These are phyloP conservation scores for Myochromella boudieri DNA, from an alignment of 768 basidiomycete genomes.

Conservation along the genomic window DNA sequence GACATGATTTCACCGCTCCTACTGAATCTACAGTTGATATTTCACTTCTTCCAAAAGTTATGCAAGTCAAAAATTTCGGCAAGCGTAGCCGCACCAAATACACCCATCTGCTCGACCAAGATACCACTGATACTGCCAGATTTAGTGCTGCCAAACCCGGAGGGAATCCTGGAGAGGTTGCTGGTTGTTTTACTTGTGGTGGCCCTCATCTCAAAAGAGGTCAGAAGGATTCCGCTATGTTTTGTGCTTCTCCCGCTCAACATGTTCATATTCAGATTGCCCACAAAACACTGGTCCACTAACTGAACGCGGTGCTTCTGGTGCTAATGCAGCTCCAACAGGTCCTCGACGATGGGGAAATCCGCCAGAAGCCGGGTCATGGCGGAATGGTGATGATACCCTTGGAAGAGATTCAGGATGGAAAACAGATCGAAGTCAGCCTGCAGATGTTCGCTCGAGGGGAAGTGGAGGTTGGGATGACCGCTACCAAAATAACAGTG, in stretches of 20 bases:
- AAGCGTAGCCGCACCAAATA: conserved; percentile 94
- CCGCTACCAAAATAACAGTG: conserved; percentile 3
- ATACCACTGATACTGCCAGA: conserved; percentile 73
- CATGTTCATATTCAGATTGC: conserved; percentile 35
- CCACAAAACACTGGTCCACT: conserved; percentile 47
- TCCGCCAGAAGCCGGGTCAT: conserved; percentile 29
- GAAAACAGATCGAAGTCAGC: conserved; percentile 23
- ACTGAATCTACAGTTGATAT: conserved; percentile 89
- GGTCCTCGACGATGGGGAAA: conserved; percentile 32
- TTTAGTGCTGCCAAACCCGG: conserved; percentile 60
- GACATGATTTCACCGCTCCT: conserved; percentile 86
- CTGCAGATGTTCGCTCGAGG: conserved; percentile 16
- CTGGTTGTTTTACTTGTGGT: conserved; percentile 91
- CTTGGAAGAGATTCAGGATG: conserved; percentile 24
- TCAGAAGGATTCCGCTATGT: conserved; percentile 24
- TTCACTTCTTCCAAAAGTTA: conserved; percentile 85
- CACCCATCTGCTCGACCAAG: conserved; percentile 93
- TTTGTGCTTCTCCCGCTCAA: neutral
- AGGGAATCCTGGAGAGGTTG: conserved; percentile 52
- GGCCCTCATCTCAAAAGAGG: conserved; percentile 94
- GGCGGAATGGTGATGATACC: conserved; percentile 28
- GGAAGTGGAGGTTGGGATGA: conserved; percentile 8
- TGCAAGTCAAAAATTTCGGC: conserved; percentile 96
- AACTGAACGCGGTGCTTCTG: conserved; percentile 29
- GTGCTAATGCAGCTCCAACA: conserved; percentile 31